Evolutionary conservation across 2,329 filamentous ascomycete genomes (phyloP).

Genomic region (Tolypocladium ovalisporum): DNA sequence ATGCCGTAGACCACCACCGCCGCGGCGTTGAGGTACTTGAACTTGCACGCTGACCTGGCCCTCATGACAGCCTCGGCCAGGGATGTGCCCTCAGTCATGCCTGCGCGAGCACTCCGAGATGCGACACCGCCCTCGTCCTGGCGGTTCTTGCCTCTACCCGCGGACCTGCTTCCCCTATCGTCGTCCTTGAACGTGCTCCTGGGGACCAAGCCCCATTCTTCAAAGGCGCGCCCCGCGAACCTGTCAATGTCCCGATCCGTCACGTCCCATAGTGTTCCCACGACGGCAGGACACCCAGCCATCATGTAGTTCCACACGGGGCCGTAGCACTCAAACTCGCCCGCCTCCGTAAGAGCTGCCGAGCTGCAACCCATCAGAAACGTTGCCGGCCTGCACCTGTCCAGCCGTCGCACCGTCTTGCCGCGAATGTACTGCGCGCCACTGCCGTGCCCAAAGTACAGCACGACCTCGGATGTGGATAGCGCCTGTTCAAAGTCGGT

Average conservation of each 20-base stretch:
- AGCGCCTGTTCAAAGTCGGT: conserved; percentile 63
- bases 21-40: conserved; percentile 87
- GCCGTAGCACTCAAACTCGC: conserved; percentile 83
- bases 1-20: conserved; percentile 92
- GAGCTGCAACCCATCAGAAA: conserved; percentile 94
- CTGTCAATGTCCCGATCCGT: conserved; percentile 96
- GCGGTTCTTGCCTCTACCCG: conserved; percentile 14
- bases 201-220: conserved; percentile 71
- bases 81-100: conserved; percentile 20
- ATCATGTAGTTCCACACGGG: conserved; percentile 88
- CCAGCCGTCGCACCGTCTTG: conserved; percentile 68
- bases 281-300: conserved; percentile 73
- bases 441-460: conserved; percentile 95
- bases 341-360: conserved; percentile 64
- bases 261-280: conserved; percentile 95
- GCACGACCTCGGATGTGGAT: conserved; percentile 55
- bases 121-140: not conserved
- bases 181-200: conserved; percentile 31
- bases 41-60: conserved; percentile 68
- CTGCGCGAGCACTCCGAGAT: not conserved
- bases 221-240: conserved; percentile 68
- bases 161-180: conserved; percentile 15
- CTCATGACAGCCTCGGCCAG: conserved; percentile 73
- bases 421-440: conserved; percentile 90
- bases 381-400: conserved; percentile 62